Conservation (phyloP, 1,139 yeast species). For the Yamadazyma diospyri region DNA sequence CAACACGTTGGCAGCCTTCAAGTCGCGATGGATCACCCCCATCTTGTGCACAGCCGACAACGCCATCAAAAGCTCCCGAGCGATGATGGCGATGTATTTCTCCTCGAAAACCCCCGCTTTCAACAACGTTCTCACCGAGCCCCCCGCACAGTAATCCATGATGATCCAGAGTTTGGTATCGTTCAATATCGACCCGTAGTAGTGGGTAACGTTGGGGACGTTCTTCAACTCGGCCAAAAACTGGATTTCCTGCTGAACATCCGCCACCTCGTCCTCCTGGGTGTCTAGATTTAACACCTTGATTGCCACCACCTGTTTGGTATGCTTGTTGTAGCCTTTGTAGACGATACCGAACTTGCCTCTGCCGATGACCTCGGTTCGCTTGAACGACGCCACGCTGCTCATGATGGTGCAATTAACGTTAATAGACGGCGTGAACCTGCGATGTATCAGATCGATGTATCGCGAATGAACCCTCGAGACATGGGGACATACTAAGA, state of each 20-base stretch:
- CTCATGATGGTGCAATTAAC: no score
- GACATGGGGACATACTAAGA: no score
- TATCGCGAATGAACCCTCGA: no score
- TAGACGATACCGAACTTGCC: slow-evolving; percentile 98
- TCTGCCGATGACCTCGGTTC: slow-evolving; percentile 90
- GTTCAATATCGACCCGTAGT: slow-evolving; percentile 81
- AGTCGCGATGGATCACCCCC: slow-evolving; percentile 92
- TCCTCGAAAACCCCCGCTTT: slow-evolving; percentile 91
- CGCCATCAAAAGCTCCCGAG: slow-evolving; percentile 77
- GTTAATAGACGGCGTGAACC: no score
- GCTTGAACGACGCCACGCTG: slow-evolving; percentile 10
- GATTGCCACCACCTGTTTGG: slow-evolving; percentile 83
- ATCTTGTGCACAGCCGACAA: slow-evolving; percentile 78
- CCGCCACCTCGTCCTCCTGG: slow-evolving; percentile 89
- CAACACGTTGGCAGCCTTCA: slow-evolving; percentile 92
- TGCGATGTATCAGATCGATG: no score
- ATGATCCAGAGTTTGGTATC: slow-evolving; percentile 95
- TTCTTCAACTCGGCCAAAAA: slow-evolving; percentile 78
- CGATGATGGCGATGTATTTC: slow-evolving; percentile 71
- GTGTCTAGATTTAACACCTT: slow-evolving; percentile 91
- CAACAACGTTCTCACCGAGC: slow-evolving; percentile 81
- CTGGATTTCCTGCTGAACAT: slow-evolving; percentile 91
- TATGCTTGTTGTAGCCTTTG: slow-evolving; percentile 65
- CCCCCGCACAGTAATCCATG: slow-evolving; percentile 98
- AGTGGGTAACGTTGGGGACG: slow-evolving; percentile 88